Evolutionary conservation across 768 basidiomycete genomes (phyloP).

Genomic region (Suillus variegatus): DNA sequence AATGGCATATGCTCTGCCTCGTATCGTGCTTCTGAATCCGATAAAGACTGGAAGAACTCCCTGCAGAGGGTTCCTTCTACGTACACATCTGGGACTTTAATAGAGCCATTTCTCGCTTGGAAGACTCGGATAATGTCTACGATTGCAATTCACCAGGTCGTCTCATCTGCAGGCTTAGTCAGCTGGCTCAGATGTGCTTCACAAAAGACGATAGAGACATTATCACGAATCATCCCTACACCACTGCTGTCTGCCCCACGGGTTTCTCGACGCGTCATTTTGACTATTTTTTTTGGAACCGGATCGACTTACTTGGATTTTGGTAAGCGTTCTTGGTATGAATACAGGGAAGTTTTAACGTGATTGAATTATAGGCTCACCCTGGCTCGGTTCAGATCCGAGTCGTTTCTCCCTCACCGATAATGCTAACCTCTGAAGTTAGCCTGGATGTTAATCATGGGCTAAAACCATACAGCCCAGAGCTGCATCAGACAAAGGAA

Average conservation of each 20-base stretch:
- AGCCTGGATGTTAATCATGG: neutral
- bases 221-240: neutral
- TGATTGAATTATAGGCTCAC: neutral
- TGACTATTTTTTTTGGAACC: neutral
- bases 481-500: neutral
- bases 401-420: neutral
- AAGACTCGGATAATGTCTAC: neutral
- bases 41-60: neutral
- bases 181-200: neutral
- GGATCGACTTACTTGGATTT: neutral
- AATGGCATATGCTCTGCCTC: constrained; percentile 2
- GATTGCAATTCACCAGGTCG: neutral
- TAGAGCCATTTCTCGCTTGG: neutral
- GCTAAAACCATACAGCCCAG: neutral
- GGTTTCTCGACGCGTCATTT: neutral
- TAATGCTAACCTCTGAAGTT: neutral
- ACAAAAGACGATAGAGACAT: neutral
- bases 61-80: neutral
- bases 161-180: neutral
- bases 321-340: neutral
- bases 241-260: neutral
- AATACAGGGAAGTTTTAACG: neutral
- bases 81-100: neutral
- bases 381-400: neutral
- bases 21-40: neutral